These are phyloP conservation scores for Mrakiaceae sp. DNA, from an alignment of 1,284 basidiomycete genomes.

Conservation along the genomic window DNA sequence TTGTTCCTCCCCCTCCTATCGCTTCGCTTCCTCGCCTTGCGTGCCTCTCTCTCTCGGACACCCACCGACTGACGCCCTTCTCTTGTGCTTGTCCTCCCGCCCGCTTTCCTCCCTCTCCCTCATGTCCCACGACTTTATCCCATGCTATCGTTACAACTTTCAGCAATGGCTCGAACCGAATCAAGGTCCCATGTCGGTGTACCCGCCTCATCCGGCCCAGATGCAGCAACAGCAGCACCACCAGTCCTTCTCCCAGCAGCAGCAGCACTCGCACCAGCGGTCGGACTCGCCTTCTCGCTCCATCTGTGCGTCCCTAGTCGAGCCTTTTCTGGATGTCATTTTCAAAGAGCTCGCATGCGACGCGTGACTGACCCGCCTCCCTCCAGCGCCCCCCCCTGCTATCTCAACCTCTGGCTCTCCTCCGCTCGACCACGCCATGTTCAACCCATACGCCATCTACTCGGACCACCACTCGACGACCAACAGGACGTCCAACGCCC, in stretches of 20 bases:
- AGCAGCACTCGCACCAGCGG: neutral
- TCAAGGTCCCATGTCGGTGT: neutral
- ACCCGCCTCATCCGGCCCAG: too few species aligned
- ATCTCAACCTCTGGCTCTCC: constrained; percentile 1
- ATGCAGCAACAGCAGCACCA: too few species aligned
- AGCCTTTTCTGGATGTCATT: neutral
- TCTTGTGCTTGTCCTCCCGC: neutral
- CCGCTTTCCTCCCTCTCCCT: neutral
- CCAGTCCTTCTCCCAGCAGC: neutral
- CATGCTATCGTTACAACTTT: neutral
- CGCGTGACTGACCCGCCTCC: neutral
- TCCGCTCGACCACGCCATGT: constrained; percentile 8
- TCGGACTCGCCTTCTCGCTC: neutral
- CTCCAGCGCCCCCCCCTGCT: neutral
- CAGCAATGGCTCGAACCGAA: constrained; percentile 11
- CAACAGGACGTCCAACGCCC: neutral
- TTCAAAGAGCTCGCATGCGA: neutral
- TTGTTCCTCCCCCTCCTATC: neutral
- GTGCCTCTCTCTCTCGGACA: too few species aligned
- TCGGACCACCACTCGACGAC: neutral
- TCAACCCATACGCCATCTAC: neutral
- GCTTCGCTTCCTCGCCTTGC: neutral
- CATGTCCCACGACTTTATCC: too few species aligned
- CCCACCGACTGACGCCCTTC: too few species aligned
- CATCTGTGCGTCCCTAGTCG: neutral